These are phyloP conservation scores for Kazachstania bromeliacearum DNA, from an alignment of 805 yeast species.

Conservation along the genomic window DNA sequence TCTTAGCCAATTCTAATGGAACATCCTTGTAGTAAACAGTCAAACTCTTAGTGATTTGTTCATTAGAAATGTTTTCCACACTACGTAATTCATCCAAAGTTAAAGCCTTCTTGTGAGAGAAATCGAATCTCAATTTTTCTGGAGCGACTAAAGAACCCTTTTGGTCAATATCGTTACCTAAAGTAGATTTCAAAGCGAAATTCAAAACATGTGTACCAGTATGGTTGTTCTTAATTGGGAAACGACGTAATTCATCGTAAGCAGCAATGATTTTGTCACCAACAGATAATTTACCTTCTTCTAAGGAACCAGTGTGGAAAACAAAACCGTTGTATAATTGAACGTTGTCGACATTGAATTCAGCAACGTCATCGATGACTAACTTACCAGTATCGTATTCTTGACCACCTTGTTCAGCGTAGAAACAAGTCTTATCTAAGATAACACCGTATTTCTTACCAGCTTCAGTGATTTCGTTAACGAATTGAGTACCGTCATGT, in stretches of 20 bases:
- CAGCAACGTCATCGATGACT: slow-evolving; percentile 77
- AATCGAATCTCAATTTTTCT: slow-evolving; percentile 92
- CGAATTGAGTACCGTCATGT: slow-evolving; percentile 56
- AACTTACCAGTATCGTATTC: slow-evolving; percentile 91
- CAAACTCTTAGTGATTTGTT: slow-evolving; percentile 59
- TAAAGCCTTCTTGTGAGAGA: slow-evolving; percentile 84
- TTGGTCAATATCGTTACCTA: slow-evolving; percentile 87
- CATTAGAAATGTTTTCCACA: slow-evolving; percentile 68
- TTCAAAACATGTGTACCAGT: slow-evolving; percentile 96
- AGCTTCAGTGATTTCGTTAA: slow-evolving; percentile 36
- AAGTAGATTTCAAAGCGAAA: slow-evolving; percentile 73
- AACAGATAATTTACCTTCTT: slow-evolving; percentile 64
- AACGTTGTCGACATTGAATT: slow-evolving; percentile 84
- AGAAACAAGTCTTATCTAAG: slow-evolving; percentile 85
- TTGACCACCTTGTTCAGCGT: slow-evolving; percentile 99
- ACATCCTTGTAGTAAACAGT: slow-evolving; percentile 80
- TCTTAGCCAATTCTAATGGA: slow-evolving; percentile 58
- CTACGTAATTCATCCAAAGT: slow-evolving; percentile 57
- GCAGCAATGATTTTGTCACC: slow-evolving; percentile 73
- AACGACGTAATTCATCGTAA: slow-evolving; percentile 86
- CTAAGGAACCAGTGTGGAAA: slow-evolving; percentile 80
- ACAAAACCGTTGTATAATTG: slow-evolving; percentile 92
- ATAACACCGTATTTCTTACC: slow-evolving; percentile 66
- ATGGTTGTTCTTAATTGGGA: slow-evolving; percentile 95
- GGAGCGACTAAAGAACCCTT: slow-evolving; percentile 95